Conservation (phyloP, 768 basidiomycete species). For the Macrolepiota fuliginosa region DNA sequence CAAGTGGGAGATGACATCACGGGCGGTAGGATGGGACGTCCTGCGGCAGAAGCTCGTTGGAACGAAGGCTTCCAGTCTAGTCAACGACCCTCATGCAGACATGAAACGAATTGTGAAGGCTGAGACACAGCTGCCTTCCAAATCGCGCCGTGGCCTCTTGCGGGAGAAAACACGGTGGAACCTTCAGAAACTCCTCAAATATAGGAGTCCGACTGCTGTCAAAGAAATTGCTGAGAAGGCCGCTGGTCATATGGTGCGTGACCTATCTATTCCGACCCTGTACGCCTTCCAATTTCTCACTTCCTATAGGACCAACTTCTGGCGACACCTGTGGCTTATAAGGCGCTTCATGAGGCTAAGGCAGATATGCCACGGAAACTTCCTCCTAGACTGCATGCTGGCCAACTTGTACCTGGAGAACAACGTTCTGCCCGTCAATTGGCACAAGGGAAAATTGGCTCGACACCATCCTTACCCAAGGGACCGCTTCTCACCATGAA, state of each 20-base stretch:
- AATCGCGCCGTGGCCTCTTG: conserved; percentile 40
- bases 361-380: conserved; percentile 28
- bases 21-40: conserved; percentile 84
- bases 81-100: conserved; percentile 48
- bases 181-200: conserved; percentile 70
- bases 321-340: conserved; percentile 58
- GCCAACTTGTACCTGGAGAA: conserved; percentile 58
- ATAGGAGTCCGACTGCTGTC: conserved; percentile 45
- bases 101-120: conserved; percentile 44
- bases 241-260: conserved; percentile 62
- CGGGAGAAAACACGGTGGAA: conserved; percentile 72
- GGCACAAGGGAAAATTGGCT: conserved; percentile 50
- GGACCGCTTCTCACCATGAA: conserved; percentile 25
- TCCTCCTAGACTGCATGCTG: conserved; percentile 41
- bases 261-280: conserved; percentile 2
- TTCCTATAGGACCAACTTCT: conserved; percentile 58
- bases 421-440: conserved; percentile 51
- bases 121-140: conserved; percentile 40
- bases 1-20: conserved; percentile 84
- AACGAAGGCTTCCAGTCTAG: conserved; percentile 41
- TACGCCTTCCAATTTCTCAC: conserved; percentile 1
- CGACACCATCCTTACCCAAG: conserved; percentile 21
- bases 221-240: conserved; percentile 54
- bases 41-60: conserved; percentile 51
- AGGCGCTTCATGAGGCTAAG: conserved; percentile 40